Conservation (phyloP, 257 asterid species). For the Verbascum thapsus region DNA sequence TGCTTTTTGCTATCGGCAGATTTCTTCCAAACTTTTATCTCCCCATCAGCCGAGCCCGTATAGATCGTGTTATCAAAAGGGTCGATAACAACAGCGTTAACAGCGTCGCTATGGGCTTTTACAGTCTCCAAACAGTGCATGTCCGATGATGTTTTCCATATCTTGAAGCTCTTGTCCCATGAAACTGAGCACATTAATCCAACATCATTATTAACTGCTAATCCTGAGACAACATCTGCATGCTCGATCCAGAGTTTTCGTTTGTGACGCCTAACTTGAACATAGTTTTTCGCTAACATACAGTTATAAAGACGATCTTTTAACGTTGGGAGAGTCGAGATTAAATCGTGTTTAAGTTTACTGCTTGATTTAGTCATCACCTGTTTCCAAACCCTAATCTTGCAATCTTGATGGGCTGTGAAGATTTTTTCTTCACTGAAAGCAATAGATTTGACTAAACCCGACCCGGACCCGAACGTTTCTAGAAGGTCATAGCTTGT, state of each 20-base stretch:
- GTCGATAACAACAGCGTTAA: conserved; percentile 42
- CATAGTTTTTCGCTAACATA: conserved; percentile 46
- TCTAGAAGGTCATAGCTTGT: conserved; percentile 29
- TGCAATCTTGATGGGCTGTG: conserved; percentile 69
- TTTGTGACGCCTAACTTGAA: conserved; percentile 49
- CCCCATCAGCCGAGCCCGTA: conserved; percentile 63
- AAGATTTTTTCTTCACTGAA: conserved; percentile 39
- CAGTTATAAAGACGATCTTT: conserved; percentile 43
- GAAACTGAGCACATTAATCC: conserved; percentile 51
- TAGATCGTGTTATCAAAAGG: conserved; percentile 36
- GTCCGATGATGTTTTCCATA: conserved; percentile 48
- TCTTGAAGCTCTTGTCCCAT: conserved; percentile 61
- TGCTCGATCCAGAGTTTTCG: conserved; percentile 61
- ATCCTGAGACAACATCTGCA: conserved; percentile 50
- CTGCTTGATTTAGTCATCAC: neutral
- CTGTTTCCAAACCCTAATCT: conserved; percentile 47
- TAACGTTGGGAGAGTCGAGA: conserved; percentile 57
- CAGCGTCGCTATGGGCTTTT: conserved; percentile 56
- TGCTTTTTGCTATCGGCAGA: neutral
- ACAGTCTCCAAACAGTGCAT: conserved; percentile 45
- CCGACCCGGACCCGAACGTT: conserved; percentile 48
- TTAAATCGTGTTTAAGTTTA: conserved; percentile 31
- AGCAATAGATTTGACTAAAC: conserved; percentile 54
- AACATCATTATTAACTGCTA: conserved; percentile 30
- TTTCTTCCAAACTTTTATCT: conserved; percentile 46